phyloP scores from a whole-genome alignment of 306 rosid genomes.

The Amphicarpaea edgeworthii region DNA sequence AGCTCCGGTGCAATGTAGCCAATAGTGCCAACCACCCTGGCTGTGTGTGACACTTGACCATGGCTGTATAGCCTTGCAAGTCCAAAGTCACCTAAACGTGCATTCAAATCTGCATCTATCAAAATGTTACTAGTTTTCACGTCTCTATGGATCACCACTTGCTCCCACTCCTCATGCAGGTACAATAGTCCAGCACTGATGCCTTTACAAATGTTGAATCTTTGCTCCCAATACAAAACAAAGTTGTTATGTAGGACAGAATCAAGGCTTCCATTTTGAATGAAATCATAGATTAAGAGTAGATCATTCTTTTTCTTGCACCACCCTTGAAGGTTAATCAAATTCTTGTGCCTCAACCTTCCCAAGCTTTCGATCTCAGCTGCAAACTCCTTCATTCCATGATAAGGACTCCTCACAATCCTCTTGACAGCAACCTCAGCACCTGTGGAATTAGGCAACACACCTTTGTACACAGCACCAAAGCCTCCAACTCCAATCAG shows the following conservation, averaged over 20 bases:
- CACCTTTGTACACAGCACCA: slow-evolving; percentile 75
- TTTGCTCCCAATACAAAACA: slow-evolving; percentile 59
- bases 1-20: slow-evolving; percentile 83
- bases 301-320: slow-evolving; percentile 74
- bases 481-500: slow-evolving; percentile 78
- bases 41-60: slow-evolving; percentile 65
- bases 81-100: slow-evolving; percentile 76
- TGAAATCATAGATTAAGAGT: slow-evolving; percentile 70
- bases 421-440: slow-evolving; percentile 71
- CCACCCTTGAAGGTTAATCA: slow-evolving; percentile 88
- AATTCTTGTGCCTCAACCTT: slow-evolving; percentile 73
- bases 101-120: slow-evolving; percentile 59
- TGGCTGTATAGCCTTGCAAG: slow-evolving; percentile 75
- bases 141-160: slow-evolving; percentile 76
- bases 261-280: slow-evolving; percentile 69
- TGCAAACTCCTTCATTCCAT: slow-evolving; percentile 71
- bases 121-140: slow-evolving; percentile 71
- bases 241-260: slow-evolving; percentile 48
- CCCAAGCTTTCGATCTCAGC: slow-evolving; percentile 88
- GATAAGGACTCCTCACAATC: slow-evolving; percentile 45
- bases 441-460: slow-evolving; percentile 54
- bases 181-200: slow-evolving; percentile 72
- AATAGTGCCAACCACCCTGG: slow-evolving; percentile 79
- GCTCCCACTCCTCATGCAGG: slow-evolving; percentile 83
- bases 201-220: slow-evolving; percentile 69